Evolutionary conservation across 805 yeast genomes (phyloP), one percentile per base, ranked within the genome.

Genomic region (Wickerhamomyces bovis): DNA sequence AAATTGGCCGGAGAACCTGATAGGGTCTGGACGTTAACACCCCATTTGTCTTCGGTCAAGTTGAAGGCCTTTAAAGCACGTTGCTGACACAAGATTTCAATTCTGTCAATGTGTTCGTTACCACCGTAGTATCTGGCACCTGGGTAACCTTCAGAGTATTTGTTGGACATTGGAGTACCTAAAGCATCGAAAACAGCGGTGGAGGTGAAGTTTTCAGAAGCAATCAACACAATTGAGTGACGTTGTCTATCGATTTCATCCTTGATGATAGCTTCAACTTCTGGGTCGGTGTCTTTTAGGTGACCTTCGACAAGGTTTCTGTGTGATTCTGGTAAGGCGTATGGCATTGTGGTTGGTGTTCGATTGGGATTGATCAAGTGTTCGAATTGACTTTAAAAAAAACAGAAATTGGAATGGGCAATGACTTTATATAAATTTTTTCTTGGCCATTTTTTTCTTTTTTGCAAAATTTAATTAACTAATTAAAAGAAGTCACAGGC

Each of bases 101-200:
- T 89, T 72, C 81, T 77, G 72, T 92, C 99, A 61, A 92, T 92
- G 71, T 81, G 85, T 70, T 92, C 89, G 65, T 92, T 92, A 67
- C 99, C 99, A 68, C 99, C 99, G 66, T 92, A 92, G 75, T 92
- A 92, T 68, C 99, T 82, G 53, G 89, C 96, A 56, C 96, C 96
- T 38, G 99, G 99, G 71, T 92, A 92, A 54, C 98, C 98, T 71
- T 92, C 99, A 11, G 97, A 89, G 72, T 92, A 92, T 74, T 92
- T 92, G 79, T 92, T 92, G 69, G 87, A 90, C 96, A 92, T 89
- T 65, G 88, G 96, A 23, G 97, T 85, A 54, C 98, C 98, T 61
- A 92, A 76, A 43, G 89, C 80, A 65, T 92, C 96, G 80, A 92
- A 86, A 28, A 92, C 99, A 21, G 97, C 84, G 56, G 84, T 86